These are phyloP conservation scores for Elaphomyces granulatus DNA, from an alignment of 495 filamentous ascomycete species.

Conservation along the genomic window DNA sequence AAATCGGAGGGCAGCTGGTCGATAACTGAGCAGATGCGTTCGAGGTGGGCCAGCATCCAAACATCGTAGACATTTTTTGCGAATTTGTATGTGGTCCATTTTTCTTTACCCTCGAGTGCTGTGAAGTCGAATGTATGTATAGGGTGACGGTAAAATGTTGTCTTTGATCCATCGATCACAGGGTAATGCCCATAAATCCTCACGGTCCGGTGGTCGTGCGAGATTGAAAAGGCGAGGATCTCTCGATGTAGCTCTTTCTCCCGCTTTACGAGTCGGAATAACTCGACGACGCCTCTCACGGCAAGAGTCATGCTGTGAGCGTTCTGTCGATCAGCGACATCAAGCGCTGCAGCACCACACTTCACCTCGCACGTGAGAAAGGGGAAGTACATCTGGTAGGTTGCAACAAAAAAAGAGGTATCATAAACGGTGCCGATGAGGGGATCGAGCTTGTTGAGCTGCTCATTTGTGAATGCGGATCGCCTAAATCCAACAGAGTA, in stretches of 20 bases:
- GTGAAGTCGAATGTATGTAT: conserved; percentile 13
- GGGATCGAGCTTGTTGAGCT: conserved; percentile 25
- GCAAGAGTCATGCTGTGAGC: conserved; percentile 22
- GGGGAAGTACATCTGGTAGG: conserved; percentile 22
- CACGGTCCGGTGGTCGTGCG: conserved; percentile 22
- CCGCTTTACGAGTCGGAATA: conserved; percentile 10
- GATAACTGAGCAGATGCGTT: conserved; percentile 4
- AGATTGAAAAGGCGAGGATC: conserved; percentile 33
- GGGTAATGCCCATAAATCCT: conserved; percentile 19
- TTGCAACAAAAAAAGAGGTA: conserved; percentile 1
- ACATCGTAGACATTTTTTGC: conserved; percentile 25
- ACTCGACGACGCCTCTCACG: conserved; percentile 14
- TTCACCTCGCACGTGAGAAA: conserved; percentile 28
- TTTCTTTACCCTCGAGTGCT: conserved; percentile 17
- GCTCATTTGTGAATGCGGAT: conserved; percentile 26
- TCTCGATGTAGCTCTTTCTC: conserved; percentile 12
- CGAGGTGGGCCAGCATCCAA: conserved; percentile 25
- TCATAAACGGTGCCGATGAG: conserved; percentile 13
- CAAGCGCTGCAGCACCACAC: conserved; percentile 18
- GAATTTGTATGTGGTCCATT: conserved; percentile 21
- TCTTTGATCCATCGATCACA: conserved; percentile 9
- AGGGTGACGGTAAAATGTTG: conserved; percentile 9
- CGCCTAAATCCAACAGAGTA: conserved; percentile 29
- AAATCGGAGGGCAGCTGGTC: not conserved
- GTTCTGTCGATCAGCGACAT: conserved; percentile 24